Base-by-base conservation (phyloP, 768 basidiomycete species). In the Imleria badia region DNA sequence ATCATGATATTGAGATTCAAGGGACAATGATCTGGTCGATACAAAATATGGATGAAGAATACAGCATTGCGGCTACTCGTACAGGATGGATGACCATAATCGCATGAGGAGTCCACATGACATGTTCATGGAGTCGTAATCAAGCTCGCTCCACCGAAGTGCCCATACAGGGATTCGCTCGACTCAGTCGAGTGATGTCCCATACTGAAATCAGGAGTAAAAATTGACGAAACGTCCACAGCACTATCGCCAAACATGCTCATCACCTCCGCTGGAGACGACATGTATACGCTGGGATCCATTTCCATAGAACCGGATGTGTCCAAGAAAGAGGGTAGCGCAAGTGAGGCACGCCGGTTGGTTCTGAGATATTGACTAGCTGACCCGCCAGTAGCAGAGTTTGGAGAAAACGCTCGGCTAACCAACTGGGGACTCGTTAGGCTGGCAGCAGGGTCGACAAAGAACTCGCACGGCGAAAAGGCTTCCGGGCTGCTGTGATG, bases 381-480 rank as follows among this genome's bases (percentile, higher is more conserved):
- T 26, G 62, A 49, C 7, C 53, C 40, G 26, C 55, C 56, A 10
- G 52, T 43, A 33, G 51, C 34, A 12, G 70, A 54, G 3, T 48
- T 56, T 23, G 70, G 64, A 40, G 68, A 60, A 43, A 63, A 68
- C n/a, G 55, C 22, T 12, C 56, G 65, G 14, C 42, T 45, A 30
- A 35, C 45, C 3, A 45, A 47, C 73, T 76, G 58, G 3, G 67
- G 61, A 26, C 62, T 68, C 40, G 65, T 48, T 1, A 60, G 39
- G 46, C 64, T 56, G 36, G 51, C 63, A 7, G 60, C 45, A 43
- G 78, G 72, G 59, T 84, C 82, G n/a, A 73, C 69, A 66, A 85
- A 85, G 66, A 86, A 84, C 42, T 87, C 86, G 19, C 79, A 75
- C 0, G 83, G 78, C 2, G 86, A 83, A 62, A 85, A 87, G 8